Conservation (phyloP, 768 basidiomycete genomes). For the Rhodosporidiobolus sp. region DNA sequence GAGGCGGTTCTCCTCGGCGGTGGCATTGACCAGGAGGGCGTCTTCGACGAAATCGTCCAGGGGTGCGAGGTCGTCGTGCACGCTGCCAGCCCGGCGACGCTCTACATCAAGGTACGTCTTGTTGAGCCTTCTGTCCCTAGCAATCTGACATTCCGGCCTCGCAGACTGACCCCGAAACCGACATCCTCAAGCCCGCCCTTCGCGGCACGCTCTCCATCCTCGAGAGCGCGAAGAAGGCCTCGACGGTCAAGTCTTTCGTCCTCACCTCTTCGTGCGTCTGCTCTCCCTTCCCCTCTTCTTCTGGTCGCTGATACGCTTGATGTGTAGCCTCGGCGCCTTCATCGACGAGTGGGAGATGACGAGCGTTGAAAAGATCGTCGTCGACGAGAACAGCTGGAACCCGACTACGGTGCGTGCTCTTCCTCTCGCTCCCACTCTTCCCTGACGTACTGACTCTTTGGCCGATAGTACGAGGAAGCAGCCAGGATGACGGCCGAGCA, state of each 20-base stretch:
- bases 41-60: neutral
- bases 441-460: neutral
- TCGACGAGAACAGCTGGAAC: neutral
- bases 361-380: too few relatives aligned
- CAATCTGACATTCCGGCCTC: neutral
- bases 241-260: neutral
- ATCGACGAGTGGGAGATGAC: too few relatives aligned
- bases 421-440: neutral
- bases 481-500: neutral
- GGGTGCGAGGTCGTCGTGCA: neutral
- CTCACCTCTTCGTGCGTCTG: neutral
- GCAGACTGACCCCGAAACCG: neutral
- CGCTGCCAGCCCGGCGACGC: neutral
- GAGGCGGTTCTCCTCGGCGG: neutral
- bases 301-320: neutral
- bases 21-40: neutral
- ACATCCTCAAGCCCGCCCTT: slow-evolving; percentile 5
- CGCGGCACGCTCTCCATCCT: slow-evolving; percentile 1
- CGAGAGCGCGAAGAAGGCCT: neutral
- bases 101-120: neutral
- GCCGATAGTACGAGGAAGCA: neutral
- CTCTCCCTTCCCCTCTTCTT: neutral
- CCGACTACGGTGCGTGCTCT: neutral
- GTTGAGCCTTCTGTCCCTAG: neutral
- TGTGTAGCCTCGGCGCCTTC: neutral